Evolutionary conservation across 495 filamentous ascomycete species (phyloP).

Genomic region (Daldinia vernicosa): DNA sequence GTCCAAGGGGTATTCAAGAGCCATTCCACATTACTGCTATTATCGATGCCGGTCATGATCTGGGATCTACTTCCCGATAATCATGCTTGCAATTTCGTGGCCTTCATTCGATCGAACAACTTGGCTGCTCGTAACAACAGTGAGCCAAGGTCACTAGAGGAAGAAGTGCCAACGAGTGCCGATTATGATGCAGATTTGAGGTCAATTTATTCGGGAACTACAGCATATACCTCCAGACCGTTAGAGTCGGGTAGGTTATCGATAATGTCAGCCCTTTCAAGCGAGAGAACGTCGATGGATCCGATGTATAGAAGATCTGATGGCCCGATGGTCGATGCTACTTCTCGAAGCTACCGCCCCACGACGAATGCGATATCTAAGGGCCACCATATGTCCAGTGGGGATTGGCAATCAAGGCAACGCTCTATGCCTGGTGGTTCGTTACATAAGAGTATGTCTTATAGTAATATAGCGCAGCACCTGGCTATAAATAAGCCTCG

Average conservation of each 20-base stretch:
- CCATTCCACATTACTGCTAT: constrained; percentile 58
- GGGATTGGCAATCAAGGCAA: constrained; percentile 20
- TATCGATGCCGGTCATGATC: constrained; percentile 61
- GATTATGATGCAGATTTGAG: constrained; percentile 38
- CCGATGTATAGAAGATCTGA: constrained; percentile 21
- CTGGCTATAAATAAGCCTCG: constrained; percentile 45
- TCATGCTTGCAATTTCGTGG: constrained; percentile 61
- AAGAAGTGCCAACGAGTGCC: constrained; percentile 25
- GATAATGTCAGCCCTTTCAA: constrained; percentile 37
- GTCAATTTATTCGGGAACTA: constrained; percentile 44
- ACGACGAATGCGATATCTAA: constrained; percentile 6
- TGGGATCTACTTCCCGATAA: constrained; percentile 63
- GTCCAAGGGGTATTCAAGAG: constrained; percentile 64
- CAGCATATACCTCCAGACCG: constrained; percentile 32
- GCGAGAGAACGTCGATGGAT: constrained; percentile 28
- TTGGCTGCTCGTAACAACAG: constrained; percentile 31
- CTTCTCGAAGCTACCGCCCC: constrained; percentile 10
- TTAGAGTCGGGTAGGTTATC: constrained; percentile 26
- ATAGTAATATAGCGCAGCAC: constrained; percentile 38
- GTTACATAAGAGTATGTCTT: constrained; percentile 39
- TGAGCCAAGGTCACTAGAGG: constrained; percentile 23
- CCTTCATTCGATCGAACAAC: constrained; percentile 61
- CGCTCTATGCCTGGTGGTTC: constrained; percentile 17
- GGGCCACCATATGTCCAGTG: constrained; percentile 11
- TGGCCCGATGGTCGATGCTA: constrained; percentile 11